Evolutionary conservation across 352 stramenopile genomes (phyloP).

Genomic region (Phytophthora melonis): DNA sequence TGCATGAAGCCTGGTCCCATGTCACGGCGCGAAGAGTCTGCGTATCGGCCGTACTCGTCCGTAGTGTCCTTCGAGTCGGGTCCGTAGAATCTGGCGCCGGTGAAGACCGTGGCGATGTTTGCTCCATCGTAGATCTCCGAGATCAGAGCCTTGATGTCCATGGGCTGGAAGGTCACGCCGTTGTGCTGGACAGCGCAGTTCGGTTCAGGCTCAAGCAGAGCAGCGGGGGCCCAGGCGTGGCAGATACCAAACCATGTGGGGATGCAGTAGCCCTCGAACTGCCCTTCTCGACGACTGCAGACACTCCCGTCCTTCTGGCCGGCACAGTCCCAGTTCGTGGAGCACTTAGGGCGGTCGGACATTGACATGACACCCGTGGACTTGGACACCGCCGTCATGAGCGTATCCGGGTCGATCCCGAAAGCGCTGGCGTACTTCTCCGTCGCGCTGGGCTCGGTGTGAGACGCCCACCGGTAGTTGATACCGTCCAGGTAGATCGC

Average conservation of each 20-base stretch:
- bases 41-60: slow-evolving; percentile 61
- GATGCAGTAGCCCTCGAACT: slow-evolving; percentile 54
- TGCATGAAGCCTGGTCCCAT: slow-evolving; percentile 62
- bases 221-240: slow-evolving; percentile 52
- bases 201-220: slow-evolving; percentile 53
- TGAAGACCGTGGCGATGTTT: slow-evolving; percentile 53
- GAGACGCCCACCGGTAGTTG: slow-evolving; percentile 57
- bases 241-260: slow-evolving; percentile 59
- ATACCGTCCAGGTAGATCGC: slow-evolving; percentile 69
- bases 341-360: slow-evolving; percentile 36
- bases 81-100: slow-evolving; percentile 47
- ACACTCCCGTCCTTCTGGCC: slow-evolving; percentile 35
- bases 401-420: slow-evolving; percentile 36
- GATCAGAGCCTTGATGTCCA: slow-evolving; percentile 63
- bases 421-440: slow-evolving; percentile 62
- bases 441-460: slow-evolving; percentile 36
- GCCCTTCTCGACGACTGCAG: slow-evolving; percentile 42
- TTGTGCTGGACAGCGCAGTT: slow-evolving; percentile 52
- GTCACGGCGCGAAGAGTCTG: slow-evolving; percentile 51
- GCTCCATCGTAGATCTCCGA: slow-evolving; percentile 53
- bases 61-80: slow-evolving; percentile 21
- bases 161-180: slow-evolving; percentile 55
- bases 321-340: slow-evolving; percentile 43
- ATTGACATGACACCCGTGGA: slow-evolving; percentile 45
- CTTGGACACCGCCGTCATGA: slow-evolving; percentile 50